Evolutionary conservation across 345 rosid species (phyloP).

Genomic region (Geranium brycei): DNA sequence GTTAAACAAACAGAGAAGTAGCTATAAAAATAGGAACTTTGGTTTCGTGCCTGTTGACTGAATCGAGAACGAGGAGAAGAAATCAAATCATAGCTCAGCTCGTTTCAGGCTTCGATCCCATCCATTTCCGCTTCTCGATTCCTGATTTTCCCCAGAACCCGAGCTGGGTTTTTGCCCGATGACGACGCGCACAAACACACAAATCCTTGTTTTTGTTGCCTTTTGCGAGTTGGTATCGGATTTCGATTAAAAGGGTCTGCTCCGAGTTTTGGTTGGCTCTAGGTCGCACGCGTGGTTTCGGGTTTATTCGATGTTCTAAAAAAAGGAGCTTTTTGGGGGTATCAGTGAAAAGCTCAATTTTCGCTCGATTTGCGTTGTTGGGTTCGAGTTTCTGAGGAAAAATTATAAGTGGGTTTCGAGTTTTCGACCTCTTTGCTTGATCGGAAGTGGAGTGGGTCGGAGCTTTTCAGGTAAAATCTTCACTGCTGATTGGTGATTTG

Average conservation of each 20-base stretch:
- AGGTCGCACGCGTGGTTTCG: conserved; percentile 2
- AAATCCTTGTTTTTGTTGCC: background rate
- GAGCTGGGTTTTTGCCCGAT: background rate
- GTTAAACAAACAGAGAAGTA: no score
- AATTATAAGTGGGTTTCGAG: background rate
- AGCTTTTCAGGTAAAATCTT: background rate
- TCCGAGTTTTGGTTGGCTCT: conserved; percentile 3
- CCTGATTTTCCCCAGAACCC: background rate
- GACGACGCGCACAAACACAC: background rate
- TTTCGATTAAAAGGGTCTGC: background rate
- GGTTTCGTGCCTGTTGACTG: conserved; percentile 12
- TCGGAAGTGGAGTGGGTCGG: background rate
- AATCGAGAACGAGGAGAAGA: conserved; percentile 15
- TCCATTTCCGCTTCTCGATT: background rate
- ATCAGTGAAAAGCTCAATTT: background rate
- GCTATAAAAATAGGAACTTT: no score
- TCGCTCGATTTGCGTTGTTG: background rate
- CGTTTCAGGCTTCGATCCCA: conserved; percentile 1
- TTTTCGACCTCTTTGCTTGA: no score
- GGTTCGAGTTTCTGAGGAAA: background rate
- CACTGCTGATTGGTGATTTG: background rate
- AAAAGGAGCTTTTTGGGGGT: background rate
- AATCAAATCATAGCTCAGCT: conserved; percentile 5
- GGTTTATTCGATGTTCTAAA: background rate
- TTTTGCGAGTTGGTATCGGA: background rate